Percentiles rank a stretch among this genome's conserved stretches.
phyloP scores from a whole-genome alignment of 176 grass and related monocot genomes.

The Carex cristatella region DNA sequence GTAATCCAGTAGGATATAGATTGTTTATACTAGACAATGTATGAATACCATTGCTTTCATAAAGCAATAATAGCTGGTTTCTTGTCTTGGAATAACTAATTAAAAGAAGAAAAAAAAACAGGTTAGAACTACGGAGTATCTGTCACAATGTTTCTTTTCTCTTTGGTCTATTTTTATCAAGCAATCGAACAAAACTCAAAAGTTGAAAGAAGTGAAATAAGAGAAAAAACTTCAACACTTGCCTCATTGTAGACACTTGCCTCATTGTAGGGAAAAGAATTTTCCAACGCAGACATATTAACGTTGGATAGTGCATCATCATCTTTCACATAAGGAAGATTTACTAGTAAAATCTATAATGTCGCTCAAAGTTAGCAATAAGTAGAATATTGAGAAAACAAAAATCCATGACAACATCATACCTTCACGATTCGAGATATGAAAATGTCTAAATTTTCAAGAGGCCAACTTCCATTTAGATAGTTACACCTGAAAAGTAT shows the following conservation, averaged over 20 bases:
- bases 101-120: no score
- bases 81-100: no score
- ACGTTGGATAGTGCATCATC: neutral
- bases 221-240: neutral
- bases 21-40: no score
- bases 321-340: neutral
- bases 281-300: neutral
- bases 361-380: neutral
- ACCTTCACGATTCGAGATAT: neutral
- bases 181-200: neutral
- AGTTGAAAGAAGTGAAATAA: neutral
- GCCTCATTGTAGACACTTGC: neutral
- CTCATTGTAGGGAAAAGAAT: neutral
- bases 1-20: no score
- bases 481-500: no score
- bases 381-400: neutral
- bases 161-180: neutral
- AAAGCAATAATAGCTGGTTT: no score
- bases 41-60: no score
- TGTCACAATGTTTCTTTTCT: neutral
- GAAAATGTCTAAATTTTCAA: no score
- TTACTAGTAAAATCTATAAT: neutral
- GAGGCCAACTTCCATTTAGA: no score
- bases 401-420: neutral
- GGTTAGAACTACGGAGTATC: no score